phyloP scores from a whole-genome alignment of 2,329 filamentous ascomycete species.

The Falciphora oryzae region DNA sequence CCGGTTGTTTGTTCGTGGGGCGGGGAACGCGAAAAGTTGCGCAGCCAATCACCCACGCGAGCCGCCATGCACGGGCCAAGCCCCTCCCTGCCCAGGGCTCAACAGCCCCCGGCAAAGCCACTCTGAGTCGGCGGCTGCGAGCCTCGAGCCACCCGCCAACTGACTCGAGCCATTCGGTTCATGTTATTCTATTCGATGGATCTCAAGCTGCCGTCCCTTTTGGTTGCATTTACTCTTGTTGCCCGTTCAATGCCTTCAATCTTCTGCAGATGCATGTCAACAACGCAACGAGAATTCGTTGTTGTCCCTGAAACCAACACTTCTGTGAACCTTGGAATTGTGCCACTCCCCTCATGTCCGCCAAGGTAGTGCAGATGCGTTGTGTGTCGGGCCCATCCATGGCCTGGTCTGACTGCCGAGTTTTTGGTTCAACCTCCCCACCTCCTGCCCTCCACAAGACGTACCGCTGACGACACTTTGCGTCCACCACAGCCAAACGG shows the following conservation, averaged over 20 bases:
- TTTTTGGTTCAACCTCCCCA: background rate
- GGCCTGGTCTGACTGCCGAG: background rate
- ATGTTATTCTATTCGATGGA: background rate
- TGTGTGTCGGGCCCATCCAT: too few relatives aligned
- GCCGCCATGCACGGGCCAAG: background rate
- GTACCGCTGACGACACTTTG: background rate
- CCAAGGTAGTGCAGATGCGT: too few relatives aligned
- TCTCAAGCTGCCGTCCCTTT: background rate
- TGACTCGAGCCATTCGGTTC: background rate
- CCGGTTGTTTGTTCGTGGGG: conserved; percentile 4
- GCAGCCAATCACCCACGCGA: background rate
- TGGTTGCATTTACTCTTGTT: too few relatives aligned
- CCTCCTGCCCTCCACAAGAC: background rate
- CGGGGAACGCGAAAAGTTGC: conserved; percentile 1
- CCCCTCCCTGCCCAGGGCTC: background rate
- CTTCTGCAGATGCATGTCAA: too few relatives aligned
- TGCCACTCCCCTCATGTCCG: too few relatives aligned
- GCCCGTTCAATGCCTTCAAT: too few relatives aligned
- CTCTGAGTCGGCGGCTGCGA: too few relatives aligned
- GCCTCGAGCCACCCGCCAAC: background rate
- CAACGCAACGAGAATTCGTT: too few relatives aligned
- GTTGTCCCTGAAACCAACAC: too few relatives aligned
- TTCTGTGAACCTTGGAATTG: too few relatives aligned
- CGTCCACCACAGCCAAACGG: background rate
- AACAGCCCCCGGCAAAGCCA: background rate